Evolutionary conservation across 2,329 filamentous ascomycete species (phyloP).

Genomic region (Bertia moriformis): DNA sequence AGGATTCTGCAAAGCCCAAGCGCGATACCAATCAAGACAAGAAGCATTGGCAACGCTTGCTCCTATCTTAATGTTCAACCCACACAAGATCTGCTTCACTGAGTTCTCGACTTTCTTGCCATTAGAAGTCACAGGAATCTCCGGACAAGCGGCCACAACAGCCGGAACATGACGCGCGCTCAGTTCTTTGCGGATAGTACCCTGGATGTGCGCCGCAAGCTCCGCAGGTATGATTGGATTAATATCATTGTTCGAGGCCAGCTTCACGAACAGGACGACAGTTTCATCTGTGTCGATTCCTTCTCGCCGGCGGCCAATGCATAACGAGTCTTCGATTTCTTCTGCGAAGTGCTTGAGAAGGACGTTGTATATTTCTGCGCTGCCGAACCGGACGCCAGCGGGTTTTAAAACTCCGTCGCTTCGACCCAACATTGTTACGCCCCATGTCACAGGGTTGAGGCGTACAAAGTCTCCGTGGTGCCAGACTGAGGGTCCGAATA

Average conservation of each 20-base stretch:
- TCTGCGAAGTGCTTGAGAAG: constrained; percentile 67
- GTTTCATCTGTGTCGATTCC: constrained; percentile 65
- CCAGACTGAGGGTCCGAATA: constrained; percentile 70
- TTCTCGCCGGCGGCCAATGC: constrained; percentile 62
- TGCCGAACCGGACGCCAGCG: constrained; percentile 78
- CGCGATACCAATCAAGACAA: constrained; percentile 74
- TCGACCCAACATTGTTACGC: constrained; percentile 78
- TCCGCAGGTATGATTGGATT: no score
- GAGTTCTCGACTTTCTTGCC: constrained; percentile 66
- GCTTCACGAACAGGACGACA: constrained; percentile 77
- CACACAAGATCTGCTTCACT: constrained; percentile 90
- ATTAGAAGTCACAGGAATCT: constrained; percentile 21
- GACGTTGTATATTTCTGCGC: constrained; percentile 90
- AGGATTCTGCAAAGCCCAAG: constrained; percentile 43
- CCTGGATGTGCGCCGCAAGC: constrained; percentile 45
- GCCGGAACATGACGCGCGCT: constrained; percentile 82
- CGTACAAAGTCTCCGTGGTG: constrained; percentile 79
- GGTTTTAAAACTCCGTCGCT: constrained; percentile 91
- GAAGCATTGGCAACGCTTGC: constrained; percentile 83
- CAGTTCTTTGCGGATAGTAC: constrained; percentile 58
- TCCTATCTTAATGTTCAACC: constrained; percentile 71
- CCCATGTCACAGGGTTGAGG: constrained; percentile 51
- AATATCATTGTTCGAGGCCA: constrained; percentile 42
- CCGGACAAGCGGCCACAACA: constrained; percentile 61
- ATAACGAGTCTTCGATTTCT: constrained; percentile 73